phyloP scores from a whole-genome alignment of 2,329 filamentous ascomycete species.

The Diaporthe ilicicola region DNA sequence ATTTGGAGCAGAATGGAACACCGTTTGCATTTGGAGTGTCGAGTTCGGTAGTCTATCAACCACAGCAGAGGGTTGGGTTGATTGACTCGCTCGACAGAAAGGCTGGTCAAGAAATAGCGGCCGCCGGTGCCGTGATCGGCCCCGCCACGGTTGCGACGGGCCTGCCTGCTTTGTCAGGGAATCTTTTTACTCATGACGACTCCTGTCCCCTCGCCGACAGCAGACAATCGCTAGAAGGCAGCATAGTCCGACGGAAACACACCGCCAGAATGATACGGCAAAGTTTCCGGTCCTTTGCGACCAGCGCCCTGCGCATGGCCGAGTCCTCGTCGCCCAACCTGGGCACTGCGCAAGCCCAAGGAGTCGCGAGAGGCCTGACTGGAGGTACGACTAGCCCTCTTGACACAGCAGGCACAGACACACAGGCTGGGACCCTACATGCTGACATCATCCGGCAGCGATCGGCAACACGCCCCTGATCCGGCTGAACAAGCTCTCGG shows the following conservation, averaged over 20 bases:
- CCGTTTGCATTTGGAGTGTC: background rate
- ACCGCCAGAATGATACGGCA: slow-evolving; percentile 71
- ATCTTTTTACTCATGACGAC: background rate
- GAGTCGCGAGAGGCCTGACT: slow-evolving; percentile 78
- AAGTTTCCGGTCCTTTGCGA: slow-evolving; percentile 72
- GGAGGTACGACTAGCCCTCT: slow-evolving; percentile 67
- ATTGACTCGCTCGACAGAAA: background rate
- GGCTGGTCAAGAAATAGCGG: background rate
- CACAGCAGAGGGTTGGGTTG: background rate
- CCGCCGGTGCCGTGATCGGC: slow-evolving; percentile 23
- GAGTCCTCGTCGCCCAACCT: slow-evolving; percentile 68
- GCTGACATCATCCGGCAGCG: slow-evolving; percentile 60
- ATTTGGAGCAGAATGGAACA: background rate
- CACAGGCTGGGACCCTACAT: background rate
- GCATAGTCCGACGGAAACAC: background rate
- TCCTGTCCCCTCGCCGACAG: background rate
- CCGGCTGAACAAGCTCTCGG: slow-evolving; percentile 85
- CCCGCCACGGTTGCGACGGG: slow-evolving; percentile 15
- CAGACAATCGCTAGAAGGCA: background rate
- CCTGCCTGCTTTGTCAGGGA: slow-evolving; percentile 7
- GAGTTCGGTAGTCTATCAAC: background rate
- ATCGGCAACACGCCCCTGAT: slow-evolving; percentile 98
- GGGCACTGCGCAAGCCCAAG: slow-evolving; percentile 81
- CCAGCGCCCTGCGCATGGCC: slow-evolving; percentile 63
- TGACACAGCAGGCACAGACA: background rate